Evolutionary conservation across 768 basidiomycete species (phyloP).

Genomic region (Asterophora lycoperdoides): DNA sequence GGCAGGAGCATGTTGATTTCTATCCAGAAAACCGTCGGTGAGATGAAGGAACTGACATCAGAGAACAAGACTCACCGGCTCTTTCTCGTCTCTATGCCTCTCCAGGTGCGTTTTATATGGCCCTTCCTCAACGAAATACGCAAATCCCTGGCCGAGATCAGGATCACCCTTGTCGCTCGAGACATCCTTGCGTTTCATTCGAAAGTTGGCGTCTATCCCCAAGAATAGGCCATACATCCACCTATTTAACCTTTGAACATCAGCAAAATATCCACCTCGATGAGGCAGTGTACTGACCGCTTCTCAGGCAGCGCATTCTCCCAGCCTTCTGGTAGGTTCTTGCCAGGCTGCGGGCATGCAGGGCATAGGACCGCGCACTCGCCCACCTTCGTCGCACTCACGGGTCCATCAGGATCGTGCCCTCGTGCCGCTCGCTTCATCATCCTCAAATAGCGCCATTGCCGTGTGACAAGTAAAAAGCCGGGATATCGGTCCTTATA

Average conservation of each 20-base stretch:
- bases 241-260: slow-evolving; percentile 8
- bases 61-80: slow-evolving; percentile 17
- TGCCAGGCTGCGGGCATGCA: slow-evolving; percentile 24
- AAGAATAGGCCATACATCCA: slow-evolving; percentile 25
- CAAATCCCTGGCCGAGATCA: slow-evolving; percentile 23
- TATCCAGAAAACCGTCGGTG: slow-evolving; percentile 5
- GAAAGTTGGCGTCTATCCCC: slow-evolving; percentile 31
- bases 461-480: slow-evolving; percentile 9
- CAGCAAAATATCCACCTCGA: neutral
- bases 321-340: slow-evolving; percentile 23
- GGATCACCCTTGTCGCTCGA: slow-evolving; percentile 25
- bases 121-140: slow-evolving; percentile 25
- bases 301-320: slow-evolving; percentile 9
- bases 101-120: slow-evolving; percentile 22
- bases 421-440: slow-evolving; percentile 14
- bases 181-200: slow-evolving; percentile 24
- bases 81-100: slow-evolving; percentile 15
- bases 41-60: neutral
- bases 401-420: slow-evolving; percentile 11
- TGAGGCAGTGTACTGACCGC: slow-evolving; percentile 4
- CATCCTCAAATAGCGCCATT: slow-evolving; percentile 16
- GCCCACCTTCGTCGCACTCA: slow-evolving; percentile 11
- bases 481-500: slow-evolving; percentile 13
- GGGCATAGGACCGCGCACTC: slow-evolving; percentile 23
- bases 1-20: slow-evolving; percentile 26